Evolutionary conservation across 129 eudicot species (phyloP).

Genomic region (Mikania micrantha): DNA sequence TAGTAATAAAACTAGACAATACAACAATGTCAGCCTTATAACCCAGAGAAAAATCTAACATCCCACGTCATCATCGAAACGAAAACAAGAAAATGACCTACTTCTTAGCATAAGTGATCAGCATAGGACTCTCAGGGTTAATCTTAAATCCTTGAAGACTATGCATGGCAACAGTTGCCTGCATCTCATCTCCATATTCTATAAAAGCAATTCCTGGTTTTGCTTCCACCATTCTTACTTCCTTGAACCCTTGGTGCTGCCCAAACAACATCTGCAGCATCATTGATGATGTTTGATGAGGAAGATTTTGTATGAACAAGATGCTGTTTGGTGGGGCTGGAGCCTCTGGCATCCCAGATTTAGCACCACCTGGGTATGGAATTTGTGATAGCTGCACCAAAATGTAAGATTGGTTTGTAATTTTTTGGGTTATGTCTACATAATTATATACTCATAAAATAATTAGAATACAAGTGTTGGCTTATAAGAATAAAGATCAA

Average conservation of each 20-base stretch:
- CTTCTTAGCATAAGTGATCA: slow-evolving; percentile 87
- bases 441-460: not conserved
- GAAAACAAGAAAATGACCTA: slow-evolving; percentile 24
- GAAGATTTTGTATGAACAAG: slow-evolving; percentile 79
- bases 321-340: slow-evolving; percentile 96
- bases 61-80: not conserved
- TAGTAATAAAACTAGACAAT: not conserved
- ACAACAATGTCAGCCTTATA: not conserved
- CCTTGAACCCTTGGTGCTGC: slow-evolving; percentile 88
- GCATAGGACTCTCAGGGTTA: slow-evolving; percentile 61
- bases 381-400: slow-evolving; percentile 74
- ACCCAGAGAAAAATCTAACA: not conserved
- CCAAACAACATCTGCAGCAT: slow-evolving; percentile 90
- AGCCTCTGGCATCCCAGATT: slow-evolving; percentile 63
- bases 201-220: slow-evolving; percentile 95
- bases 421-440: not conserved
- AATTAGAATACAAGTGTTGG: not conserved
- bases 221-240: slow-evolving; percentile 96
- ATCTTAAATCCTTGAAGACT: slow-evolving; percentile 83
- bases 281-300: slow-evolving; percentile 77
- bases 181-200: slow-evolving; percentile 85
- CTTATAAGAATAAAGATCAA: not conserved
- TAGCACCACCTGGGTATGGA: slow-evolving; percentile 64
- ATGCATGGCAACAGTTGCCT: slow-evolving; percentile 86
- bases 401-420: not conserved